Evolutionary conservation across 805 yeast genomes (phyloP), one percentile per base, ranked within the genome.

Genomic region (Candida succiphila): DNA sequence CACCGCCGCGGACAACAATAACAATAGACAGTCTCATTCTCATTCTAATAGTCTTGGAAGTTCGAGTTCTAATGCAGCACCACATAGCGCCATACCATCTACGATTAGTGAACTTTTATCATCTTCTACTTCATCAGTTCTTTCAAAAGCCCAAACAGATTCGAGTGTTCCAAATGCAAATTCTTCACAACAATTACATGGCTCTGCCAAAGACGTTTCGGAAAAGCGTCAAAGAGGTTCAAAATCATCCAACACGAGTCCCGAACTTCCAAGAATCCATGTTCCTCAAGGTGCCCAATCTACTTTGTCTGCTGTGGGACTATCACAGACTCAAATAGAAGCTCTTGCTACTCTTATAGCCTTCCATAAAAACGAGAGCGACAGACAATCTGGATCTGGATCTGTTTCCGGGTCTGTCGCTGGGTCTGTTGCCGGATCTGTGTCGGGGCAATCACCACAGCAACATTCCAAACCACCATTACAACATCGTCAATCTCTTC

Each of bases 221-320:
- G 17, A 32, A 23, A 29, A 24, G 18, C 24, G 18, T 17, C 25
- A 24, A 18, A 26, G 27, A 17, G 27, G 7, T 16, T 33, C 5
- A 34, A 36, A 19, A 19, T 30, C 12, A 21, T 25, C 8, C 35
- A 35, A 7, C 36, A 27, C 7, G 15, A 27, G 18, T 15, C 12
- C 4, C 68, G 1, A 52, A 27, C 46, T 76, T 22, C 86, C 87
- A 13, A 69, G 70, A 42, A 73, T 77, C 13, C 69, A 71, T 0
- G 84, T 82, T 4, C 92, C 92, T 2, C 75, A 75, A 5, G 85
- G 86, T 9, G 89, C 88, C 2, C 70, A 73, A 40, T 56, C 64
- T 16, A 70, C 86, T 1, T 52, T 82, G 29, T 67, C 67, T 6
- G 69, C 73, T 6, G 85, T 78, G 3, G 92, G 92, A 0, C 63